Evolutionary conservation across 208 protist species (phyloP).

Genomic region (Trichomonas vaginalis): DNA sequence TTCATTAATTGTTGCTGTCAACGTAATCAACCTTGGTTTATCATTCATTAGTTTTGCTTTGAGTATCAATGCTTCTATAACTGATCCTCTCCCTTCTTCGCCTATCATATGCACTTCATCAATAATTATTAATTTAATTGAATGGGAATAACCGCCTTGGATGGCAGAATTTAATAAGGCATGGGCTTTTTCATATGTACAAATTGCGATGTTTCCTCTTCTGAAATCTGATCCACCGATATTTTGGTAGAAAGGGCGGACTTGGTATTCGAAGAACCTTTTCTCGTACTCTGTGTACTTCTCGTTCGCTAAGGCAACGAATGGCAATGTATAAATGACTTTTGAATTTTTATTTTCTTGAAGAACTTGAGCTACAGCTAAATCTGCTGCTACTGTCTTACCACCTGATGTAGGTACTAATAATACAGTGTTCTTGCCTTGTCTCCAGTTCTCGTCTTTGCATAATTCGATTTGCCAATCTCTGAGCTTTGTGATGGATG

Average conservation of each 20-base stretch:
- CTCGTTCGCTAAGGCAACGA: constrained; percentile 2
- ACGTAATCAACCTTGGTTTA: neutral
- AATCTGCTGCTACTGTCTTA: constrained; percentile 5
- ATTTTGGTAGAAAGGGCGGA: neutral
- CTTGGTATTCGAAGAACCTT: neutral
- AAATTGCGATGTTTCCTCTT: neutral
- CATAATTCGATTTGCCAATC: neutral
- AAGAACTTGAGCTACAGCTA: neutral
- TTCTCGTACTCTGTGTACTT: neutral
- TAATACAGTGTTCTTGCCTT: neutral
- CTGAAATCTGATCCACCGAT: neutral
- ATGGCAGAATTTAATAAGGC: neutral
- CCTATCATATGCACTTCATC: constrained; percentile 13
- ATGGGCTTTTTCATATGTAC: constrained; percentile 12
- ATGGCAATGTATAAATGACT: neutral
- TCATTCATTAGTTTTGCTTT: neutral
- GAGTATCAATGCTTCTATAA: neutral
- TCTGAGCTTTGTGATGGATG: neutral
- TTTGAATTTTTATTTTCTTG: neutral
- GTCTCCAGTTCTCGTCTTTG: neutral
- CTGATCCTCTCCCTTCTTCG: neutral
- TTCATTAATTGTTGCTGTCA: neutral
- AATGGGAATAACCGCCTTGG: neutral
- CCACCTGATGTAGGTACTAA: constrained; percentile 5
- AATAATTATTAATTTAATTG: neutral